phyloP scores from a whole-genome alignment of 441 rosid species.

The Pelargonium myrrhifolium region DNA sequence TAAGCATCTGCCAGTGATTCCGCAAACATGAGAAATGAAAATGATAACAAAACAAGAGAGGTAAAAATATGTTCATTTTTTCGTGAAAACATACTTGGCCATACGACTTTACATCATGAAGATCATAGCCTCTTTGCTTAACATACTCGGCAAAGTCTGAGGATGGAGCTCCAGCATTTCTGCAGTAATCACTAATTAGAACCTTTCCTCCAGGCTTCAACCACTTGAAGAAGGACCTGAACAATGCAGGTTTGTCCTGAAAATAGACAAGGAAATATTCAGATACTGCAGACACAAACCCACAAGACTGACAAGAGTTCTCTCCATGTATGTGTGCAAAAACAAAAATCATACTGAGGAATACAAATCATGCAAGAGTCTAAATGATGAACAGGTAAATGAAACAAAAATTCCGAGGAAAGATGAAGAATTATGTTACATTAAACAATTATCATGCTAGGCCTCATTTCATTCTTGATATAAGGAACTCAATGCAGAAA shows the following conservation, averaged over 20 bases:
- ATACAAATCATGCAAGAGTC: too few relatives aligned
- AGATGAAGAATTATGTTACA: too few relatives aligned
- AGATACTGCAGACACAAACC: neutral
- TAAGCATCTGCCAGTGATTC: slow-evolving; percentile 54
- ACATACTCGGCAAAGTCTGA: slow-evolving; percentile 62
- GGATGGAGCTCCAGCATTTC: slow-evolving; percentile 56
- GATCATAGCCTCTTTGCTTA: slow-evolving; percentile 93
- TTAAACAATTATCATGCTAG: too few relatives aligned
- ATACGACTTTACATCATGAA: slow-evolving; percentile 75
- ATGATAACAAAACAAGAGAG: neutral
- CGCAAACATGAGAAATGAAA: slow-evolving; percentile 1
- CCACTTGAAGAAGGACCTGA: slow-evolving; percentile 86
- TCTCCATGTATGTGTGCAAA: too few relatives aligned
- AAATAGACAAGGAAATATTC: slow-evolving; percentile 11
- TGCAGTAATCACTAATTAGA: slow-evolving; percentile 92
- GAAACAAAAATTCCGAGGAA: too few relatives aligned
- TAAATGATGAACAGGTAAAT: too few relatives aligned
- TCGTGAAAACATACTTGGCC: slow-evolving; percentile 51
- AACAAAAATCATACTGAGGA: too few relatives aligned
- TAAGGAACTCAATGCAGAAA: too few relatives aligned
- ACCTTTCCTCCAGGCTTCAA: slow-evolving; percentile 89
- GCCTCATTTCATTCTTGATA: too few relatives aligned
- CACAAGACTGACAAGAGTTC: too few relatives aligned
- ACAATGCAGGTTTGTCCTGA: slow-evolving; percentile 89
- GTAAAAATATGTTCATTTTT: neutral